phyloP scores from a whole-genome alignment of 2,329 filamentous ascomycete species.

The Hymenoscyphus fraxineus region DNA sequence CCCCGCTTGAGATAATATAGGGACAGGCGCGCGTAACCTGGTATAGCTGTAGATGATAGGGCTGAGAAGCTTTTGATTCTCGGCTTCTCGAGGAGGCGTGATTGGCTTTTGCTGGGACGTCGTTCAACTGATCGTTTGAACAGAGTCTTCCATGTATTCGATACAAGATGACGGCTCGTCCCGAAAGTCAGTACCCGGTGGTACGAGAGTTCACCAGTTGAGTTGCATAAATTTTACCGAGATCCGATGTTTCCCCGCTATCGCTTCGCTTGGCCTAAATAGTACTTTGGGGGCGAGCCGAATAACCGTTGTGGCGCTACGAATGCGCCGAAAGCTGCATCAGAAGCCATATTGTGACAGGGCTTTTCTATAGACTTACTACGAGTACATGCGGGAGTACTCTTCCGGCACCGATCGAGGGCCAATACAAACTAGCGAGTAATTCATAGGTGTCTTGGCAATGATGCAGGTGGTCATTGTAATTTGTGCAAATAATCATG shows the following conservation, averaged over 20 bases:
- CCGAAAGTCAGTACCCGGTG: not conserved
- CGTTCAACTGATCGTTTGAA: conserved; percentile 19
- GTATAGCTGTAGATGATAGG: not conserved
- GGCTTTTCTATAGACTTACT: not conserved
- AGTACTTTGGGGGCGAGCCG: not conserved
- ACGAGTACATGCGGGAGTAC: not conserved
- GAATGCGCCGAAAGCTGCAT: not conserved
- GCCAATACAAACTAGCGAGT: not conserved
- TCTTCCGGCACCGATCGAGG: not conserved
- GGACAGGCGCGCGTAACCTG: not conserved
- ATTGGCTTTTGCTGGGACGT: not conserved
- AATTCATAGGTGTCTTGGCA: not conserved
- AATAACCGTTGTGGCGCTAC: not conserved
- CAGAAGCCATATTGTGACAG: not conserved
- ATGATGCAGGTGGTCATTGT: not conserved
- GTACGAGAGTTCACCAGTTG: too few species aligned
- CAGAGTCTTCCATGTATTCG: too few species aligned
- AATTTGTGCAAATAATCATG: too few species aligned
- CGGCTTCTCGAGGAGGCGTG: not conserved
- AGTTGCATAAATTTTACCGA: not conserved
- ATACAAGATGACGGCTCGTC: conserved; percentile 4
- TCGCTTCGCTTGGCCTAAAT: not conserved
- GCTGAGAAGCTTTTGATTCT: not conserved
- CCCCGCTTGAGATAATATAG: not conserved
- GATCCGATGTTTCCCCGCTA: not conserved